phyloP scores from a whole-genome alignment of 129 eudicot genomes.

The Glebionis coronaria region DNA sequence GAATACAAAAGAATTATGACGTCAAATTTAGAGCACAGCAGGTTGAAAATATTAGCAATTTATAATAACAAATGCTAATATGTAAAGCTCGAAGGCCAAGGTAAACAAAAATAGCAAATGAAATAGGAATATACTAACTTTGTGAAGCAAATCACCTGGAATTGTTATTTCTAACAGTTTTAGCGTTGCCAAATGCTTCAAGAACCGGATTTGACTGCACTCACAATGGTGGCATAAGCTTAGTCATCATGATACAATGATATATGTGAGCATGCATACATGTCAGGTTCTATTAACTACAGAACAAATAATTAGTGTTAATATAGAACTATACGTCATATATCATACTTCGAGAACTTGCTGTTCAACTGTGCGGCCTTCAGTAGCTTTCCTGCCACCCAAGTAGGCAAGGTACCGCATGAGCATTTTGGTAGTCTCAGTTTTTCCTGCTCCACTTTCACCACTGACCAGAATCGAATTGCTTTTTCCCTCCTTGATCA shows the following conservation, averaged over 20 bases:
- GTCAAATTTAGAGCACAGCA: conserved; percentile 11
- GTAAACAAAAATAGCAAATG: neutral
- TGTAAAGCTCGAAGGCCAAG: neutral
- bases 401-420: conserved; percentile 92
- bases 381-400: conserved; percentile 96
- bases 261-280: neutral
- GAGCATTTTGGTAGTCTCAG: conserved; percentile 99
- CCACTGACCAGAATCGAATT: conserved; percentile 98
- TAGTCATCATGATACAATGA: conserved; percentile 8
- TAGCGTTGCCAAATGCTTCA: conserved; percentile 99
- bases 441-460: conserved; percentile 99
- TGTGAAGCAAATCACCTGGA: conserved; percentile 64
- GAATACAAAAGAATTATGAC: conserved; percentile 10
- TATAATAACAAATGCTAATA: neutral
- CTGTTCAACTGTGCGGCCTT: conserved; percentile 99
- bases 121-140: neutral
- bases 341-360: conserved; percentile 99
- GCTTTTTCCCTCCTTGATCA: conserved; percentile 88
- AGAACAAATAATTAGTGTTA: conserved; percentile 20
- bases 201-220: conserved; percentile 99
- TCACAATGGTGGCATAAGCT: conserved; percentile 15
- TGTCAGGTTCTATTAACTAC: conserved; percentile 11
- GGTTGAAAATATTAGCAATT: neutral
- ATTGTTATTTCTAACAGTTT: conserved; percentile 97
- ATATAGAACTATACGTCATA: conserved; percentile 38